These are phyloP conservation scores for Papiliotrema fonsecae DNA, from an alignment of 1,284 basidiomycete genomes.

Conservation along the genomic window DNA sequence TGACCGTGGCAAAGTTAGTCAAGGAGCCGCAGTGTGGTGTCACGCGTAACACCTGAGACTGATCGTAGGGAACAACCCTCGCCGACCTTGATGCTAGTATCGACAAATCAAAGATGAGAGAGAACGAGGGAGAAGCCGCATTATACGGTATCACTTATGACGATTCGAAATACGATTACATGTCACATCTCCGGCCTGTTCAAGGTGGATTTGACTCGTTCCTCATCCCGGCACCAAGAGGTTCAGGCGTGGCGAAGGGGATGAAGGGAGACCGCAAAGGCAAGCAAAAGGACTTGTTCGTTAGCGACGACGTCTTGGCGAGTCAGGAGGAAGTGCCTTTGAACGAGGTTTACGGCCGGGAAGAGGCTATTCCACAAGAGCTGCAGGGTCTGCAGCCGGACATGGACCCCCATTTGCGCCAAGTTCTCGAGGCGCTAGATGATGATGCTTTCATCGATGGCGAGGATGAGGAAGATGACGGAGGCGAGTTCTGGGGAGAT, in stretches of 20 bases:
- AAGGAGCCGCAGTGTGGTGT: background rate
- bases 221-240: conserved; percentile 67
- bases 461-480: conserved; percentile 56
- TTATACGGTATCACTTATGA: conserved; percentile 92
- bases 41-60: no score
- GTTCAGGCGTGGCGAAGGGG: conserved; percentile 35
- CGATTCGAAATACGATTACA: conserved; percentile 98
- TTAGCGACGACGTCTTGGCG: conserved; percentile 69
- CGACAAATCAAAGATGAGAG: conserved; percentile 33
- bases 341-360: conserved; percentile 60
- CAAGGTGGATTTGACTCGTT: conserved; percentile 57
- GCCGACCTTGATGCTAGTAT: conserved; percentile 54
- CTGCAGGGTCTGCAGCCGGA: conserved; percentile 88
- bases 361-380: conserved; percentile 66
- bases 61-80: conserved; percentile 50
- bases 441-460: conserved; percentile 91
- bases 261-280: conserved; percentile 32
- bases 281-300: conserved; percentile 35
- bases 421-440: conserved; percentile 89
- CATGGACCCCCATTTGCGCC: conserved; percentile 93
- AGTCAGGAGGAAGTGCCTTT: conserved; percentile 68
- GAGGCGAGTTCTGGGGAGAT: conserved; percentile 40
- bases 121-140: conserved; percentile 74
- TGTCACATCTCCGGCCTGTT: conserved; percentile 84
- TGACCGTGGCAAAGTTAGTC: conserved; percentile 53